Conservation (phyloP, 2,329 filamentous ascomycete species). For the Diaporthe ampelina region DNA sequence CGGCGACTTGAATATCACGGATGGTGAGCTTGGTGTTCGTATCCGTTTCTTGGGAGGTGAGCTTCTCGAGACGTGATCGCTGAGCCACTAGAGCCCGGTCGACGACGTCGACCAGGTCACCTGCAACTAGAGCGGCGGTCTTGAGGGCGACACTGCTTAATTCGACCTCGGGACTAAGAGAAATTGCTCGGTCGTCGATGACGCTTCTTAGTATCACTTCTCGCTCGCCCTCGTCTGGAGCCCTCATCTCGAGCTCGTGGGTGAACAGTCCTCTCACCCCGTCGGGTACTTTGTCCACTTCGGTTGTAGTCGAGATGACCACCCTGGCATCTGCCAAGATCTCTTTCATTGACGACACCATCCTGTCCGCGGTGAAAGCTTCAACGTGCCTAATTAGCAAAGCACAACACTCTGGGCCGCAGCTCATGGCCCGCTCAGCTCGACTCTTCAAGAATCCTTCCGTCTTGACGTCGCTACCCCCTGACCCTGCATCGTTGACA, state of each 20-base stretch:
- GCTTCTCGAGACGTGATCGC: constrained; percentile 78
- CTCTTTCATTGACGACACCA: constrained; percentile 86
- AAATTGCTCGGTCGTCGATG: constrained; percentile 80
- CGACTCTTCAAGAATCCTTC: constrained; percentile 90
- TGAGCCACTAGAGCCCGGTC: constrained; percentile 88
- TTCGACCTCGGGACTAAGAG: constrained; percentile 87
- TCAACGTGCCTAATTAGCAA: constrained; percentile 93
- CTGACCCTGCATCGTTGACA: constrained; percentile 88
- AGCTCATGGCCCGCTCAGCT: constrained; percentile 89
- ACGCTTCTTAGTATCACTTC: constrained; percentile 88
- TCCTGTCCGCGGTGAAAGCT: constrained; percentile 90
- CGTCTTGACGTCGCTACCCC: constrained; percentile 92
- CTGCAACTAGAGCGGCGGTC: constrained; percentile 94
- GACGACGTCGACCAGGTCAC: constrained; percentile 93
- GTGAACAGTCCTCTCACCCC: constrained; percentile 92
- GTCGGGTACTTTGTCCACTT: constrained; percentile 94
- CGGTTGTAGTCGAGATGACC: constrained; percentile 92
- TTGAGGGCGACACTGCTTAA: constrained; percentile 89
- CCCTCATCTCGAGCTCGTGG: constrained; percentile 93
- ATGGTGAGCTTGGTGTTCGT: constrained; percentile 68
- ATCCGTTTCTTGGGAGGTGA: constrained; percentile 66
- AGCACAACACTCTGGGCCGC: constrained; percentile 85
- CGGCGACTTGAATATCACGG: constrained; percentile 89
- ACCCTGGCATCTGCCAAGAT: constrained; percentile 85
- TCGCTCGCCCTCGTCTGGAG: constrained; percentile 92